Percentiles rank a stretch among this genome's conserved stretches.
These are phyloP conservation scores for Helianthus tuberosus DNA, from an alignment of 129 eudicot species.

Conservation along the genomic window DNA sequence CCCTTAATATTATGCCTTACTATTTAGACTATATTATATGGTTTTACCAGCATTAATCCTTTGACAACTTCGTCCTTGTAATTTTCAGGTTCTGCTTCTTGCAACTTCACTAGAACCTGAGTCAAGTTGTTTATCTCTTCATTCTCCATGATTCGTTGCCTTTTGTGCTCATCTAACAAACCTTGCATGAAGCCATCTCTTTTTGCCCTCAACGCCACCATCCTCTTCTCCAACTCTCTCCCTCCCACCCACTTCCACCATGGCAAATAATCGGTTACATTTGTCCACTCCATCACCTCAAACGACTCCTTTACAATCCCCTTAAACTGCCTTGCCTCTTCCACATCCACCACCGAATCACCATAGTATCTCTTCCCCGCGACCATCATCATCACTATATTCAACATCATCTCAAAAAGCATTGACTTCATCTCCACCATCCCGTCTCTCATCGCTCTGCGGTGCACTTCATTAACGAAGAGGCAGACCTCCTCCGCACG, in stretches of 20 bases:
- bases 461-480: constrained; percentile 3
- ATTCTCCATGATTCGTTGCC: background rate
- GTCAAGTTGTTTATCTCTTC: constrained; percentile 30
- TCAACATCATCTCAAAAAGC: constrained; percentile 46
- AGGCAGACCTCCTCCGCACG: constrained; percentile 27
- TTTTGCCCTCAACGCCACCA: constrained; percentile 32
- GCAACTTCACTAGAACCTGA: constrained; percentile 38
- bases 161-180: constrained; percentile 34
- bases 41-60: constrained; percentile 50
- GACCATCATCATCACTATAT: constrained; percentile 51
- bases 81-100: constrained; percentile 34
- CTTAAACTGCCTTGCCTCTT: constrained; percentile 39
- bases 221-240: constrained; percentile 34
- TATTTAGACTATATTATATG: too few species aligned
- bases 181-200: constrained; percentile 40
- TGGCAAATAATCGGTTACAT: constrained; percentile 47
- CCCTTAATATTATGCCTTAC: too few species aligned
- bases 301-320: constrained; percentile 41
- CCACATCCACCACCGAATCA: constrained; percentile 20
- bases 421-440: constrained; percentile 31
- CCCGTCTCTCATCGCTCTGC: background rate
- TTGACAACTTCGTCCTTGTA: constrained; percentile 26
- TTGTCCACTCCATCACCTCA: constrained; percentile 23
- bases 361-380: constrained; percentile 56
- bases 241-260: constrained; percentile 41